Base-by-base conservation (phyloP, 2,329 filamentous ascomycete species). In the Penicillium thymicola region DNA sequence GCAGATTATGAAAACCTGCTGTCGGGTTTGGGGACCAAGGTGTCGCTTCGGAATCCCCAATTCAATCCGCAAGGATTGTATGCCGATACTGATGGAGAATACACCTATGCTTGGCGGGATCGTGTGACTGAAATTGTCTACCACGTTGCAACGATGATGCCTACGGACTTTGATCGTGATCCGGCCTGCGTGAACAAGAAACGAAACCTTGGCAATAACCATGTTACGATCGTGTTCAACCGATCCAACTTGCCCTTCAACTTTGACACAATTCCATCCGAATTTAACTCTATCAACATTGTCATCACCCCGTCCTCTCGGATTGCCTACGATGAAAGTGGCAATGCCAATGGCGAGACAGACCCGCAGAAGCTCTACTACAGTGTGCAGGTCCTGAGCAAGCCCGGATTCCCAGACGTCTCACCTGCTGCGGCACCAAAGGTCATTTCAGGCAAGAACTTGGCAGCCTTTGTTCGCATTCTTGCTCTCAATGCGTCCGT, bases 191-290 rank as follows among this genome's bases (percentile, higher is more conserved):
- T 88, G 59, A 82, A 85, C 72, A 99, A 99, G 79, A 99, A 99
- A 75, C 83, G 87, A 3, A 95, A 97, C 69, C 94, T 97, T 59
- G 94, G 94, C 56, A 99, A 99, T 70, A 94, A 97, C 73, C 96
- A 90, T 72, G 94, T 99, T 70, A 97, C 96, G 71, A 96, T 99
- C 65, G 88, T 99, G 56, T 99, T 95, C 81, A 99, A 99, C 72
- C 91, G 96, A 68, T 97, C 92, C 2, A 93, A 94, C n/a, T 74
- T 87, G 46, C 88, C 89, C 0, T 97, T 96, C 77, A 83, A 84
- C 52, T 96, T 96, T 70, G 85, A 96, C 70, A 96, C 90, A 0
- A 96, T 99, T 66, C 91, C 91, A 0, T 95, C 92, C 0, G 89
- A 93, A 55, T 96, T 99, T 80, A 97, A 97, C 70, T 96, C 90